Base-by-base conservation (phyloP, 1,284 basidiomycete genomes). In the Crucibulum cyathiforme region DNA sequence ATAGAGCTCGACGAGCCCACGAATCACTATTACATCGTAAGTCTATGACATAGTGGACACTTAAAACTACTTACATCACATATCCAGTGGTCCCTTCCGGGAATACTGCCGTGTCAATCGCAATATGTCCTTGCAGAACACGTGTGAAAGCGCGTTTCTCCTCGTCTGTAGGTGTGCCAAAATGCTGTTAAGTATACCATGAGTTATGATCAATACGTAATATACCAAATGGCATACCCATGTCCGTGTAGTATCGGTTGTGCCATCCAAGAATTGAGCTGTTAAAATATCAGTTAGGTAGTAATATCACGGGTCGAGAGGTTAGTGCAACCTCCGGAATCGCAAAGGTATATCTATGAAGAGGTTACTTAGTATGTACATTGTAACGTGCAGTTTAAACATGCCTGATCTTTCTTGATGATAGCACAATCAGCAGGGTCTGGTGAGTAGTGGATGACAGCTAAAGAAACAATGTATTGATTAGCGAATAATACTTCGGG, bases 81-180 rank as follows among this genome's bases (percentile, higher is more conserved):
- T 83, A 90, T 53, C 90, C 95, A 34, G 95, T 94, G 0, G 95
- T 98, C 17, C 94, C 95, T 53, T 81, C 84, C 0, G 97, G 97
- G 76, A 98, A 95, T 7, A 98, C 74, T 9, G 90, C 88, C 0
- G 86, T 86, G 74, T 98, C 97, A 52, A 98, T 91, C 1, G 93
- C 88, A 62, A 99, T 98, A 72, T 98, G 95, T 0, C 97, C 97
- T 79, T 99, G 96, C 51, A 99, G 80, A 1, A 99, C 98, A 15
- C 96, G 85, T 0, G 97, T 98, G 69, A 96, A 98, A 0, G 94
- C 91, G 0, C 93, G 86, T 64, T 89, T 93, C 77, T 98, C 93
- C 67, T 95, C 90, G 0, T 82, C 81, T 1, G 88, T 89, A 0
- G 97, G 95, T 1, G 81, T 88, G 36, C 95, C 96, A 73, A 98